phyloP scores from a whole-genome alignment of 1,284 basidiomycete genomes.

The Ceratorhiza oryzae-sativae region DNA sequence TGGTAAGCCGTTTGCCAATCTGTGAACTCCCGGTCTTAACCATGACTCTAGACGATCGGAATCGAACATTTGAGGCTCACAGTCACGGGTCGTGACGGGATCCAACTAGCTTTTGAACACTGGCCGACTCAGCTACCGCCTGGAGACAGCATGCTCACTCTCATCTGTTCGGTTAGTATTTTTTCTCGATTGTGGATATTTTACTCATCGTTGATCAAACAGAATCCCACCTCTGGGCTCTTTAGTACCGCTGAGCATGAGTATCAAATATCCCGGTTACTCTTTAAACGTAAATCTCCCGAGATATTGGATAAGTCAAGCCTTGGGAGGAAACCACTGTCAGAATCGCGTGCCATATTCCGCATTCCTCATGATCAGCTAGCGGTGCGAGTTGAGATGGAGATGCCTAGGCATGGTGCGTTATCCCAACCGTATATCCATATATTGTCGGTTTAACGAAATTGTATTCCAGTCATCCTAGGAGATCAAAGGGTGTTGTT shows the following conservation, averaged over 20 bases:
- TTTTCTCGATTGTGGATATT: not conserved
- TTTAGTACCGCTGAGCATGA: constrained; percentile 68
- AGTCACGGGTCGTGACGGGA: constrained; percentile 44
- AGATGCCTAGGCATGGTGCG: constrained; percentile 68
- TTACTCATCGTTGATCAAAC: not conserved
- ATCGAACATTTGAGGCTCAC: constrained; percentile 51
- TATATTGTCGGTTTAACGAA: not conserved
- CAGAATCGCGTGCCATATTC: constrained; percentile 48
- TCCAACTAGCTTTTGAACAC: not conserved
- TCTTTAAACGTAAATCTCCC: constrained; percentile 54
- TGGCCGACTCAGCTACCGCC: constrained; percentile 47
- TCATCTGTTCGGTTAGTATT: constrained; percentile 72
- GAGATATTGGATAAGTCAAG: not conserved
- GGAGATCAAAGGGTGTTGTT: constrained; percentile 73
- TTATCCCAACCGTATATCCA: constrained; percentile 34
- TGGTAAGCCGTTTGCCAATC: constrained; percentile 58
- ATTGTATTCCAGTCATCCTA: constrained; percentile 22
- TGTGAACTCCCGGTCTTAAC: not conserved
- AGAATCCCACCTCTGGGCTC: constrained; percentile 71
- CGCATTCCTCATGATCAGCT: constrained; percentile 65
- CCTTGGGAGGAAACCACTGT: not conserved
- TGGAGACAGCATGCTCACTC: constrained; percentile 61
- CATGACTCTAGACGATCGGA: constrained; percentile 44
- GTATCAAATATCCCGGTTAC: constrained; percentile 63
- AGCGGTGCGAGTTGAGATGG: constrained; percentile 65